Percentiles rank a stretch among this genome's conserved stretches.
Evolutionary conservation across 352 stramenopile genomes (phyloP).

Genomic region (Globisporangium camurandrum): DNA sequence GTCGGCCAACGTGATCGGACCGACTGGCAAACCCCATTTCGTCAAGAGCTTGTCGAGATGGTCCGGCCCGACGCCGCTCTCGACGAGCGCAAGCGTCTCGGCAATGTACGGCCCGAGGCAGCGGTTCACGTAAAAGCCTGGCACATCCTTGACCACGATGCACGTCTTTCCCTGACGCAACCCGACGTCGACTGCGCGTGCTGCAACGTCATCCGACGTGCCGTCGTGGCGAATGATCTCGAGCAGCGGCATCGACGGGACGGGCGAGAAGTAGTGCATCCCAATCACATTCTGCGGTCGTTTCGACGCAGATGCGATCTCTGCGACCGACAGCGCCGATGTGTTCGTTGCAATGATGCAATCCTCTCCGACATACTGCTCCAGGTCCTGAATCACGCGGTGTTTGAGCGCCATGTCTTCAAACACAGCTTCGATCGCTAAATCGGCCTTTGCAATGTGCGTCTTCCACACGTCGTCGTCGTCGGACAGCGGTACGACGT

Average conservation of each 20-base stretch:
- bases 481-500: constrained; percentile 91
- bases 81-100: constrained; percentile 87
- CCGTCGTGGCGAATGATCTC: constrained; percentile 97
- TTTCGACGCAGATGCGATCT: constrained; percentile 87
- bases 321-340: constrained; percentile 93
- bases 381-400: constrained; percentile 91
- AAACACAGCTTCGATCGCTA: constrained; percentile 98
- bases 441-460: constrained; percentile 91
- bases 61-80: constrained; percentile 90
- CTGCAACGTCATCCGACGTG: constrained; percentile 84
- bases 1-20: constrained; percentile 95
- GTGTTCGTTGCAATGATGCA: constrained; percentile 98
- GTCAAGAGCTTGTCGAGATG: constrained; percentile 93
- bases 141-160: constrained; percentile 98
- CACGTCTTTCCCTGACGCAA: constrained; percentile 97
- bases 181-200: constrained; percentile 92
- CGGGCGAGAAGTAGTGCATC: constrained; percentile 99
- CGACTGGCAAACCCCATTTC: constrained; percentile 96
- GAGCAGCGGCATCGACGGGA: constrained; percentile 96
- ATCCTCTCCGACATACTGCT: constrained; percentile 89
- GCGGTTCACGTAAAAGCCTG: constrained; percentile 99
- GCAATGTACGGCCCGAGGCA: constrained; percentile 94
- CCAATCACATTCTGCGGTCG: constrained; percentile 91
- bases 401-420: constrained; percentile 97
- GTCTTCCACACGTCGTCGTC: constrained; percentile 87